Evolutionary conservation across 2,329 filamentous ascomycete species (phyloP), one percentile per base, ranked within the genome.

Genomic region (Juglanconis oblonga): DNA sequence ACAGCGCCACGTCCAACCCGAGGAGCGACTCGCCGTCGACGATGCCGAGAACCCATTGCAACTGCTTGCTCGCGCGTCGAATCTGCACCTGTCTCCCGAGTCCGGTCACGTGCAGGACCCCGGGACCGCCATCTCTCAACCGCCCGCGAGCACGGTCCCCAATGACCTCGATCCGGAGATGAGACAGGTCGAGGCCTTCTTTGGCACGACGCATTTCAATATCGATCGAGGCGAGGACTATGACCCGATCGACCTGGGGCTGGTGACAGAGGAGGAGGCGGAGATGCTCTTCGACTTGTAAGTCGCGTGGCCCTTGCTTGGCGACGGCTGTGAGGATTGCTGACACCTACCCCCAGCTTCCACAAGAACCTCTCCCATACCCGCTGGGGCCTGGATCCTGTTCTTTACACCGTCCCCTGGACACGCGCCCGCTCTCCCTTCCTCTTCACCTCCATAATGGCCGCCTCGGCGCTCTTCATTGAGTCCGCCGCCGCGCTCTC

Each of bases 11-110:
- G 68, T 55, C 52, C 64, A 64, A 36, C 68, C 69, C 14, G 77
- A 81, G 42, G 83, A 86, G 57, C 81, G 76, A 52, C 78, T 89
- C 36, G 81, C 85, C 11, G 76, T 89, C 32, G 88, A 91, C 65
- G 89, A 90, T 69, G 88, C 88, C 3, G 88, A 92, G 68, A 92
- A 91, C 62, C 88, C 88, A 0, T 75, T 91, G 5, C 88, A 92
- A 70, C 75, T 91, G 14, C 83, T 92, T 38, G 89, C 89, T 3
- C 81, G 88, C 36, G 89, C 88, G 1, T 91, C 89, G 0, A 87
- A 90, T 71, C 79, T 89, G 44, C 82, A 84, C 60, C 77, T 84
- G n/a, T 81, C 80, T 31, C 79, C 77, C 1, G 69, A 69, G 49
- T 62, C 71, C 8, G 67, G 64, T 36, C 61, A 64, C 45, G 55